Base-by-base conservation (phyloP, 371 early-diverging fungal genomes). In the Sporodiniella umbellata region DNA sequence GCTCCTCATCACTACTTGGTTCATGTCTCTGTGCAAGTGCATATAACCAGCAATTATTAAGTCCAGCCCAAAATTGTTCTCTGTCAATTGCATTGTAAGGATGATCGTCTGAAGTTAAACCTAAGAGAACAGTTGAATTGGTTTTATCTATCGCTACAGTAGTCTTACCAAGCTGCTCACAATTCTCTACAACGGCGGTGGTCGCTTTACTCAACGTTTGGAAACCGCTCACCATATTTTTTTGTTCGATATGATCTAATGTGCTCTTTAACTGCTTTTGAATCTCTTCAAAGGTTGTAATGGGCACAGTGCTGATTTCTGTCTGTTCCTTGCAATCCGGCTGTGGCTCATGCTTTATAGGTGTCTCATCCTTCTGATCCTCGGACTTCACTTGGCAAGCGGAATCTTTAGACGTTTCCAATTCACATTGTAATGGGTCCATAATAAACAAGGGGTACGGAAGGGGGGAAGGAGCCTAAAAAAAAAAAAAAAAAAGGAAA, bases 11-110 rank as follows among this genome's bases (percentile, higher is more conserved):
- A 6, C 72, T 64, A 40, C 77, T 72, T 0, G 84, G 81, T 42
- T 72, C 79, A 12, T 70, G 71, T 24, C 78, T 76, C 37, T 85
- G 84, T 11, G 84, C 80, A 28, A 90, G 66, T 10, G 88, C 84
- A 68, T 86, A 84, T 4, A 88, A 59, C 90, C 90, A 90, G 62
- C 88, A 86, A 51, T 87, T 83, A 63, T 90, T 90, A 55, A 90
- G 75, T 7, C 85, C 87, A 18, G 83, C 78, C 90, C 90, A 90
- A 60, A 90, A 88, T 35, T 83, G 84, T 60, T 84, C 83, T 26
- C 82, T 49, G 38, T 86, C 78, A 48, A 83, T 67, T 2, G 72
- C 66, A 44, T 68, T 70, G 33, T 70, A 72, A 26, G 81, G 74
- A 43, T 69, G 72, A 56, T 72, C 68, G 21, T 81, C 81, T 8